Conservation (phyloP, 768 basidiomycete species). For the Roridomyces roridus region DNA sequence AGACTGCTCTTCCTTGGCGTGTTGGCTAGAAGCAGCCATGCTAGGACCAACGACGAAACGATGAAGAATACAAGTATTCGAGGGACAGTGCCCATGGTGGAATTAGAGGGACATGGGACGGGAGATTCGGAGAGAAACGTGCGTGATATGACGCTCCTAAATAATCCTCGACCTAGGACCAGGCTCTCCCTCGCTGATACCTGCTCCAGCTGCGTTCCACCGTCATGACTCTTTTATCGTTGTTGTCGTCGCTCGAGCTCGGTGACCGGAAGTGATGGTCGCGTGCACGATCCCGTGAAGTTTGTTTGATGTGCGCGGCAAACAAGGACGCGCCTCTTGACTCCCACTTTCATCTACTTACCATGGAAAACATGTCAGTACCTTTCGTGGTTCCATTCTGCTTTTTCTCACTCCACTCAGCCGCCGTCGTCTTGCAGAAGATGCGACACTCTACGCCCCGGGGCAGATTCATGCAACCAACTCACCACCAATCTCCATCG, state of each 20-base stretch:
- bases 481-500: conserved; percentile 15
- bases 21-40: conserved; percentile 3
- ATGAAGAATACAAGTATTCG: not conserved
- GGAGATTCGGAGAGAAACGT: no score
- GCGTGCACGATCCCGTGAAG: no score
- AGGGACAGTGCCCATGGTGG: not conserved
- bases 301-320: no score
- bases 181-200: no score
- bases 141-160: no score
- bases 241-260: no score
- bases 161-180: no score
- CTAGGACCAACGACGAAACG: conserved; percentile 12
- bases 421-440: conserved; percentile 22
- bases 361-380: conserved; percentile 19
- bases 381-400: not conserved
- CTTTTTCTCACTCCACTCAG: not conserved
- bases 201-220: no score
- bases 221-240: no score
- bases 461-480: conserved; percentile 1
- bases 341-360: not conserved
- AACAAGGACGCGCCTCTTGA: no score
- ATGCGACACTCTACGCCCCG: conserved; percentile 10
- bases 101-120: not conserved
- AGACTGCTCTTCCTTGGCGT: not conserved
- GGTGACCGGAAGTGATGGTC: no score